Evolutionary conservation across 2,329 filamentous ascomycete genomes (phyloP).

Genomic region (Cytospora chrysosperma): DNA sequence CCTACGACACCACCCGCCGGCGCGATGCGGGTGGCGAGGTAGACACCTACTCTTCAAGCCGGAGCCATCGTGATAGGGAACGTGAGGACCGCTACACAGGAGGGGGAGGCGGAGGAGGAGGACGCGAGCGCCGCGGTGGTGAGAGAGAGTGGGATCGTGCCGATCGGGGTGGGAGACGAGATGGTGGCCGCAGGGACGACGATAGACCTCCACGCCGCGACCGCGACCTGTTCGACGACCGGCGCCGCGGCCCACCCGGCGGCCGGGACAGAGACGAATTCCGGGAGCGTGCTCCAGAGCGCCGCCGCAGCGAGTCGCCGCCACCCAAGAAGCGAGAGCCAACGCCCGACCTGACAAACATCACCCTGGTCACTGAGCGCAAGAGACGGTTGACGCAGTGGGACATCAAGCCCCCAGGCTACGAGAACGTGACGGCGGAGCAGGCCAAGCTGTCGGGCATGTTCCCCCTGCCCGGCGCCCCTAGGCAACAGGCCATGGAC

Average conservation of each 20-base stretch:
- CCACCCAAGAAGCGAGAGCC: slow-evolving; percentile 90
- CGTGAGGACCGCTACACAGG: slow-evolving; percentile 86
- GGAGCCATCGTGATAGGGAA: slow-evolving; percentile 88
- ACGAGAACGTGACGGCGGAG: slow-evolving; percentile 96
- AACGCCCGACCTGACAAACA: slow-evolving; percentile 88
- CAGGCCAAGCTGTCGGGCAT: slow-evolving; percentile 98
- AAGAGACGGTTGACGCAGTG: slow-evolving; percentile 95
- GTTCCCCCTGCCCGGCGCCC: slow-evolving; percentile 96
- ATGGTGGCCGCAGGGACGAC: slow-evolving; percentile 65
- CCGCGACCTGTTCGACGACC: slow-evolving; percentile 63
- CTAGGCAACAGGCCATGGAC: slow-evolving; percentile 92
- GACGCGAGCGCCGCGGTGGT: slow-evolving; percentile 46
- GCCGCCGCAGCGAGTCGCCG: slow-evolving; percentile 74
- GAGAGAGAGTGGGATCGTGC: slow-evolving; percentile 39
- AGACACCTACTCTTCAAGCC: slow-evolving; percentile 89
- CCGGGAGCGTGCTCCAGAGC: slow-evolving; percentile 51
- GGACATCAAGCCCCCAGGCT: slow-evolving; percentile 98
- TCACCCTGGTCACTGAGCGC: slow-evolving; percentile 78
- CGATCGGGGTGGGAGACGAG: slow-evolving; percentile 53
- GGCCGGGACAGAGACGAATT: slow-evolving; percentile 46
- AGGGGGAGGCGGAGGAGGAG: slow-evolving; percentile 27
- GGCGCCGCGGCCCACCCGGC: slow-evolving; percentile 46
- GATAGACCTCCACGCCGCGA: slow-evolving; percentile 52
- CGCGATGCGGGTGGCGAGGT: slow-evolving; percentile 68
- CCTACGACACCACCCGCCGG: slow-evolving; percentile 69